Base-by-base conservation (phyloP, 2,329 filamentous ascomycete genomes). In the Calonectria leucothoes region DNA sequence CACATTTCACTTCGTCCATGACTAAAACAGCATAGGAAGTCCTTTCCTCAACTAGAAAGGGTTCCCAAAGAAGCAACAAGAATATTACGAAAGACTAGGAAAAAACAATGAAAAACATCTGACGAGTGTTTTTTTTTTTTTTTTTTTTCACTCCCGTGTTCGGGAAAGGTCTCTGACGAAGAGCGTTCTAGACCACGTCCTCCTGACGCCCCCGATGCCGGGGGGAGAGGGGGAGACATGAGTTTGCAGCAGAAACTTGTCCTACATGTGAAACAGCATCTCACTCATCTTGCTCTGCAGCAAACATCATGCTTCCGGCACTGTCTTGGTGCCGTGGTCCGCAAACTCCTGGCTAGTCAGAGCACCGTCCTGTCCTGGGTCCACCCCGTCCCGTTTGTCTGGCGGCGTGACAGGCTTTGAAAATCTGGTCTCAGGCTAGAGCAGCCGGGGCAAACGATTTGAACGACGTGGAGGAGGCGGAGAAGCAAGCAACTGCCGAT, bases 81-180 rank as follows among this genome's bases (percentile, higher is more conserved):
- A 45, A 45, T n/a, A n/a, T n/a, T n/a, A n/a, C n/a, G n/a, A n/a
- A n/a, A n/a, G n/a, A n/a, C n/a, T n/a, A n/a, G n/a, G 23, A 45
- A n/a, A 23, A 45, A 45, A n/a, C n/a, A 23, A 45, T 8, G 6
- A 23, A 11, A 23, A 23, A 45, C 42, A 45, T 45, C 20, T 45
- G 42, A 45, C 42, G 10, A 45, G 42, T 25, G 23, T 15, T 49
- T 45, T 42, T 15, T 63, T 63, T 35, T n/a, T n/a, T n/a, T n/a
- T n/a, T n/a, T n/a, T n/a, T n/a, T n/a, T n/a, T n/a, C n/a, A n/a
- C 48, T 42, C 25, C 33, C 66, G 42, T 52, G 55, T 69, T 63
- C 66, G 55, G 63, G 45, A 63, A 69, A 29, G 27, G 31, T 14
- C 55, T n/a, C 23, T 35, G 33, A 17, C 25, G 29, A 17, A 7